Evolutionary conservation across 805 yeast species (phyloP).

Genomic region (Starmerella scarabaei): DNA sequence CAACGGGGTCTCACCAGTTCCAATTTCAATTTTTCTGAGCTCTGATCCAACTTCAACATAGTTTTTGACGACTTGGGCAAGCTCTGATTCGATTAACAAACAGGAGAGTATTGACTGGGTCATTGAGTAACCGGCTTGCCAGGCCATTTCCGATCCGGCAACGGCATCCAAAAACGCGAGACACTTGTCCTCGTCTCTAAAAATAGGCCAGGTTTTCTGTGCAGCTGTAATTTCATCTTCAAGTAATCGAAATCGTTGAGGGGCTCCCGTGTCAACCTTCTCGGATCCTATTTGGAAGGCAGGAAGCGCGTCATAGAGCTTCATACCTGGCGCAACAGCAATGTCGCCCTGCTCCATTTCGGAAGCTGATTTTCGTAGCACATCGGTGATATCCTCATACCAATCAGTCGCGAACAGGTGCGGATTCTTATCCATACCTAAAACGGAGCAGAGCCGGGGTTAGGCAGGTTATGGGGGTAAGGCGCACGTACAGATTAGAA

Average conservation of each 20-base stretch:
- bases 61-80: conserved; percentile 26
- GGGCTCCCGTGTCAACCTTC: conserved; percentile 64
- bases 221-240: conserved; percentile 30
- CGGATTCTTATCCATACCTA: conserved; percentile 16
- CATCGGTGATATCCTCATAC: conserved; percentile 24
- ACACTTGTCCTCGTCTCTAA: conserved; percentile 30
- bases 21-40: not conserved
- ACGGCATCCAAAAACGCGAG: conserved; percentile 43
- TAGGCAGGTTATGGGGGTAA: too few relatives aligned
- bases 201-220: conserved; percentile 30
- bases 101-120: conserved; percentile 71
- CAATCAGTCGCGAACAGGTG: conserved; percentile 23
- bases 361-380: conserved; percentile 17
- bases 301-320: conserved; percentile 70
- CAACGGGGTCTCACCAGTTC: conserved; percentile 4
- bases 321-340: conserved; percentile 45
- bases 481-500: too few relatives aligned
- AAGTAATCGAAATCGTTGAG: conserved; percentile 30
- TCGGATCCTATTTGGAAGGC: conserved; percentile 64
- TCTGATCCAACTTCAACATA: not conserved
- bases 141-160: conserved; percentile 43
- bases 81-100: conserved; percentile 51
- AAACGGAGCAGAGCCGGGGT: too few relatives aligned
- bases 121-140: conserved; percentile 66
- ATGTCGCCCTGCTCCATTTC: conserved; percentile 40